These are phyloP conservation scores for Penicillium sp. DNA, from an alignment of 2,329 filamentous ascomycete genomes.

Conservation along the genomic window DNA sequence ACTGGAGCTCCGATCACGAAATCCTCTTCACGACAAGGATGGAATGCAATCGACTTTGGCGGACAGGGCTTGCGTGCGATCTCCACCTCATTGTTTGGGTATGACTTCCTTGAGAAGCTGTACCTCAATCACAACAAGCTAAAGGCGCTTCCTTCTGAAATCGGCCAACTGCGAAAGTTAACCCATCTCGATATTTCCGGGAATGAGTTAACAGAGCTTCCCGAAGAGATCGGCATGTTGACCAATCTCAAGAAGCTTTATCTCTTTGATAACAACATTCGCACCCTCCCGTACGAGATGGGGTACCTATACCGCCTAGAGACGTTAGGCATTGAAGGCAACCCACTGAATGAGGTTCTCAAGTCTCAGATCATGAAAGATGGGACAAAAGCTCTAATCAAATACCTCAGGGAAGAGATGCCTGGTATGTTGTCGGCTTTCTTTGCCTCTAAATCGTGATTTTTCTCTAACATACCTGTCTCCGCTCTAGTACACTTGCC, in stretches of 20 bases:
- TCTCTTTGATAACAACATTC: slow-evolving; percentile 87
- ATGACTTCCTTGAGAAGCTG: slow-evolving; percentile 85
- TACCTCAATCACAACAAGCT: slow-evolving; percentile 95
- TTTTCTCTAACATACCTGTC: slow-evolving; percentile 19
- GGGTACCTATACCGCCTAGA: slow-evolving; percentile 87
- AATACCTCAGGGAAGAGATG: slow-evolving; percentile 77
- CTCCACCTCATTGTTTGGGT: slow-evolving; percentile 76
- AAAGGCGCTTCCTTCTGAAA: slow-evolving; percentile 71
- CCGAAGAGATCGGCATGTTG: slow-evolving; percentile 93
- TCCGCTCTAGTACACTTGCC: slow-evolving; percentile 66
- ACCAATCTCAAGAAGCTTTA: slow-evolving; percentile 83
- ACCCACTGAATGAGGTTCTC: slow-evolving; percentile 72
- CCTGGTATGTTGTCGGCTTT: slow-evolving; percentile 62
- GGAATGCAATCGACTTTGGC: slow-evolving; percentile 91
- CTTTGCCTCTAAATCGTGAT: neutral
- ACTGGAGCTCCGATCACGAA: slow-evolving; percentile 66
- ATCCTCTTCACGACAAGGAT: slow-evolving; percentile 65
- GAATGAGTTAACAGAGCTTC: slow-evolving; percentile 79
- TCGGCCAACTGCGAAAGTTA: slow-evolving; percentile 79
- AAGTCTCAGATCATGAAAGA: slow-evolving; percentile 83
- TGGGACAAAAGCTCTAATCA: slow-evolving; percentile 82
- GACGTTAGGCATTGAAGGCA: slow-evolving; percentile 87
- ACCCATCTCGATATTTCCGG: slow-evolving; percentile 83
- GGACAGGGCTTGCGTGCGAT: slow-evolving; percentile 91
- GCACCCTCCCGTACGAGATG: slow-evolving; percentile 77